phyloP scores from a whole-genome alignment of 352 stramenopile species.

The Globisporangium abappressorium region DNA sequence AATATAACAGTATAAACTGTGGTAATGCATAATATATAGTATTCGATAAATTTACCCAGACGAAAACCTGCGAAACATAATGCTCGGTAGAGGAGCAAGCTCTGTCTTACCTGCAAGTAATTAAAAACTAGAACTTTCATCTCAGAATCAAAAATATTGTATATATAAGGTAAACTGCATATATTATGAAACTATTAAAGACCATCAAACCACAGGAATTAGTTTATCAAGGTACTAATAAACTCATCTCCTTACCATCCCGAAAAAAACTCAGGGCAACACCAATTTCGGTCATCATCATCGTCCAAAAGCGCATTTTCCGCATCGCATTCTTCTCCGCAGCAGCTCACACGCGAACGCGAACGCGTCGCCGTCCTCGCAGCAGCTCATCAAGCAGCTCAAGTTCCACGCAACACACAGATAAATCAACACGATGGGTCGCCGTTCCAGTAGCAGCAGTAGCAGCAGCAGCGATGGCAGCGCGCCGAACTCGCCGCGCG shows the following conservation, averaged over 20 bases:
- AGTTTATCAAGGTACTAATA: not conserved
- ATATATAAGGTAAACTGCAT: not conserved
- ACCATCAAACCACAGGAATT: not conserved
- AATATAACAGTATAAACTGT: not conserved
- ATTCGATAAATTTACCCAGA: not conserved
- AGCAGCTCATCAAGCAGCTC: not conserved
- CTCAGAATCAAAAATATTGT: not conserved
- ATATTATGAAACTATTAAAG: not conserved
- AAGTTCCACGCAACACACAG: not conserved
- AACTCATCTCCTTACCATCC: not conserved
- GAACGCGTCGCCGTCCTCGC: not conserved
- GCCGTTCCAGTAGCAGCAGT: constrained; percentile 9
- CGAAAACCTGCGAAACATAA: not conserved
- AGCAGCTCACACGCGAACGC: not conserved
- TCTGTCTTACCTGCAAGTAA: not conserved
- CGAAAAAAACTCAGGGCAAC: not conserved
- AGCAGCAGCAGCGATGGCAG: constrained; percentile 15
- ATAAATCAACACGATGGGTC: not conserved
- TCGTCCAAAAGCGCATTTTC: not conserved
- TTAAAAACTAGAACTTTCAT: not conserved
- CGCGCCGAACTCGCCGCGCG: constrained; percentile 1
- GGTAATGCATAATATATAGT: not conserved
- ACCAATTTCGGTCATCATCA: not conserved
- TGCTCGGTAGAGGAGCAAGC: not conserved
- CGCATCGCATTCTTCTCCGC: not conserved